Percentiles rank a stretch among this genome's conserved stretches.
These are phyloP conservation scores for Beauveria caledonica DNA, from an alignment of 2,329 filamentous ascomycete genomes.

Conservation along the genomic window DNA sequence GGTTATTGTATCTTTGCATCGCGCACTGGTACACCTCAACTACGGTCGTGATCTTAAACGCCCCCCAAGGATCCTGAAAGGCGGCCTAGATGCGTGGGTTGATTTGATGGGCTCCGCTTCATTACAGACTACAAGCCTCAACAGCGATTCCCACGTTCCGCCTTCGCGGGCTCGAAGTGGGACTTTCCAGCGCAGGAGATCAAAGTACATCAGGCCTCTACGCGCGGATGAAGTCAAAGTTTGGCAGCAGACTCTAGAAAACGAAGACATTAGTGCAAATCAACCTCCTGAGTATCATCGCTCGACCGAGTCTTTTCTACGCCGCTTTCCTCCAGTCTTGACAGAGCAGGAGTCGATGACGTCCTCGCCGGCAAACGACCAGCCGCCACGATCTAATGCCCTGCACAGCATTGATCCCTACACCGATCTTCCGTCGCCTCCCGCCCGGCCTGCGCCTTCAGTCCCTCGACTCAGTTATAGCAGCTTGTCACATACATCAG, in stretches of 20 bases:
- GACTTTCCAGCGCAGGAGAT: slow-evolving; percentile 28
- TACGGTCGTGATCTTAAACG: slow-evolving; percentile 65
- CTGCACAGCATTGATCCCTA: slow-evolving; percentile 31
- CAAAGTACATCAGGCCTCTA: slow-evolving; percentile 55
- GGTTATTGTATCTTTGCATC: slow-evolving; percentile 64
- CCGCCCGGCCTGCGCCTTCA: slow-evolving; percentile 59
- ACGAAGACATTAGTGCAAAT: slow-evolving; percentile 47
- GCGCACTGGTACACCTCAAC: slow-evolving; percentile 78
- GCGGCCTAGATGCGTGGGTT: slow-evolving; percentile 80
- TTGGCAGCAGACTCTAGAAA: slow-evolving; percentile 70
- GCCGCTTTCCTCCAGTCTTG: slow-evolving; percentile 67
- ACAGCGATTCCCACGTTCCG: background rate
- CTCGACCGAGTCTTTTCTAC: slow-evolving; percentile 75
- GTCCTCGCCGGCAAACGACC: slow-evolving; percentile 25
- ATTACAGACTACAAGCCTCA: slow-evolving; percentile 34
- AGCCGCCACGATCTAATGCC: slow-evolving; percentile 20
- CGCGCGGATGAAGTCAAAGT: slow-evolving; percentile 71
- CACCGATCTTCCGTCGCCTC: slow-evolving; percentile 46
- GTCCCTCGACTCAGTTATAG: slow-evolving; percentile 68
- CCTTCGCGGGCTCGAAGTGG: slow-evolving; percentile 25
- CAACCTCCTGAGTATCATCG: slow-evolving; percentile 51
- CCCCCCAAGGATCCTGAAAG: slow-evolving; percentile 67
- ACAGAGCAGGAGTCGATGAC: slow-evolving; percentile 54
- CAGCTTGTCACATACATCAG: slow-evolving; percentile 48
- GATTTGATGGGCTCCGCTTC: slow-evolving; percentile 69